Evolutionary conservation across 1,139 yeast genomes (phyloP), one percentile per base, ranked within the genome.

Genomic region (Scheffersomyces segobiensis): DNA sequence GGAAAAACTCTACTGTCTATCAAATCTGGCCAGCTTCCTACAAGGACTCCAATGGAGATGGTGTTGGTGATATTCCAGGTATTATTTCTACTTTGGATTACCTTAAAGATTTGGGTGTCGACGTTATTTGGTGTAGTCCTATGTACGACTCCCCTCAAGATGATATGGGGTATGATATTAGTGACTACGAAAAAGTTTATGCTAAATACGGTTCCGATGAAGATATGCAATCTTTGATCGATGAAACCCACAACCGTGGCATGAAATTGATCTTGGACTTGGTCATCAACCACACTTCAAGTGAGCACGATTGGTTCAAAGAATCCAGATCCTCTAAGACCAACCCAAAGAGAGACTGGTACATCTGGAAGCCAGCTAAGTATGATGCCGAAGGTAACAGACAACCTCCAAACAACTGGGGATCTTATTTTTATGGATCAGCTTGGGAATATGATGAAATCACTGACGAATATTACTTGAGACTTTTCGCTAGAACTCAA

Each of bases 81-180:
- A 81, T 85, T 54, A 75, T 80, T 59, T 75, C 82, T 47, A 78
- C 80, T 46, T 75, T 85, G 59, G 87, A 83, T 70, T 83, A 85
- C 67, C 69, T 85, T 66, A 78, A 82, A 65, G 71, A 71, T 21
- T 74, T 85, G 53, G 88, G 88, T 1, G 76, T 77, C 21, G 87
- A 83, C 60, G 76, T 83, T 46, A 72, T 85, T 50, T 85, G 89
- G 89, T 71, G 85, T 59, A 81, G 83, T 39, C 89, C 89, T 49
- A 81, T 82, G 76, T 84, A 78, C 70, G 85, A 82, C 61, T 82
- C 87, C 2, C 89, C 89, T 3, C 85, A 82, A 65, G 83, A 81
- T 52, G 89, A 85, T 65, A 85, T 85, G 88, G 89, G 89, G 1
- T 85, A 85, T 67, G 89, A 85, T 65, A 83, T 85, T 63, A 73